Evolutionary conservation across 2,329 filamentous ascomycete species (phyloP), one percentile per base, ranked within the genome.

Genomic region (Lecanicillium sp.): DNA sequence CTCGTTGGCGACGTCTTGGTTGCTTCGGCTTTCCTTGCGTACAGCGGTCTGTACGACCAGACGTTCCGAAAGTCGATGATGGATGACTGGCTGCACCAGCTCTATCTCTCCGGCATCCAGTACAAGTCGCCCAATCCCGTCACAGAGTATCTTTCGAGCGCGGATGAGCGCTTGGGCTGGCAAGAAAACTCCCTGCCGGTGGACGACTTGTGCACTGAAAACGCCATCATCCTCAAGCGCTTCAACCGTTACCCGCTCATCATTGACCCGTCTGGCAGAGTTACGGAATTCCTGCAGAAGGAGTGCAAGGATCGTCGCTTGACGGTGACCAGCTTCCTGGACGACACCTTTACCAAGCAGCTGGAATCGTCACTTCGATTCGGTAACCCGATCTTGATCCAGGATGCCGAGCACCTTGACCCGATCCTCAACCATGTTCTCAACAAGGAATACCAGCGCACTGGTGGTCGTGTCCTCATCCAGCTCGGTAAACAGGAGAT

Each of bases 401-500:
- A 98, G 67, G 93, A 98, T 65, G 94, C 93, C 1, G 94, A 98
- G 68, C 87, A 98, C 64, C 73, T 98, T 49, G 93, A 98, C 62
- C 94, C 94, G 1, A 90, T 98, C 51, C 83, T 98, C 59, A 98
- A 97, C 62, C 93, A 98, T 60, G 91, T 98, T 48, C 81, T 98
- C 67, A 98, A 98, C 73, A 98, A 98, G 67, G 93, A 98, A 63
- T 98, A 98, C 67, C 94, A 98, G 68, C 94, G 90, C 72, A 98
- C 94, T 23, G 93, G 93, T 57, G 93, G 93, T 19, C 91, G 93
- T 78, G 91, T 97, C 38, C 82, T 98, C 45, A 98, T 98, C 54
- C 93, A 98, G 67, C 86, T 98, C 33, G 93, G 93, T 60, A 96
- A 93, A 68, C 94, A 98, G 67, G 90, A 98, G 69, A 98, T 98